Base-by-base conservation (phyloP, 106 monocot genomes). In the Chionographis japonica region DNA sequence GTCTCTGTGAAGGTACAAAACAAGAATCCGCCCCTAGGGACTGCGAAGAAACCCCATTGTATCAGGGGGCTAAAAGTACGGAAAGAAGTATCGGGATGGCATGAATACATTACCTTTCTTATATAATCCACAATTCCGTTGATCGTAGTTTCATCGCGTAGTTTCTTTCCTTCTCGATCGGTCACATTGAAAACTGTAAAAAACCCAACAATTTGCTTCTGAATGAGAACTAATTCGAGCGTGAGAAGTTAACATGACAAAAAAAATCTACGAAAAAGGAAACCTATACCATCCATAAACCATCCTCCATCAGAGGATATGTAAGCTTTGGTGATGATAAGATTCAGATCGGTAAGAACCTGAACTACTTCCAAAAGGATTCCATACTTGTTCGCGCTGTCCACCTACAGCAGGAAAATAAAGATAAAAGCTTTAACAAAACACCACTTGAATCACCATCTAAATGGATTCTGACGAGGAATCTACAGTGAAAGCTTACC, bases 271-370 rank as follows among this genome's bases (percentile, higher is more conserved):
- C 27, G 1, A 27, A 27, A 5, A 2, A 46, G 9, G 46, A 10
- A 46, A 46, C 46, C 5, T 6, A 46, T 73, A 81, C 81, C 81
- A 72, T 81, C 81, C 81, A 81, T 81, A 61, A 81, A 73, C 81
- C 81, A 81, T 60, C 72, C 76, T 43, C 81, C 81, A 72, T 81
- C 81, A 56, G 81, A 81, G 8, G 81, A 77, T 61, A 81, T 81
- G 49, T 81, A 81, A 15, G 77, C 81, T 52, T 81, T 81, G 55
- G 38, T 68, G 62, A 81, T 68, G 18, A 77, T n/a, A 57, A 81
- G 76, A 62, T 81, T 77, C 50, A 77, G 60, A 77, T 81, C 81
- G 8, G 81, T 81, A 35, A 81, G 77, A 35, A 77, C 17, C 37
- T 81, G 81, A 20, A 81, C 81, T 16, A 81, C 73, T 66, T 81